Evolutionary conservation across 2,329 filamentous ascomycete genomes (phyloP), one percentile per base, ranked within the genome.

Genomic region (Fusarium graminum): DNA sequence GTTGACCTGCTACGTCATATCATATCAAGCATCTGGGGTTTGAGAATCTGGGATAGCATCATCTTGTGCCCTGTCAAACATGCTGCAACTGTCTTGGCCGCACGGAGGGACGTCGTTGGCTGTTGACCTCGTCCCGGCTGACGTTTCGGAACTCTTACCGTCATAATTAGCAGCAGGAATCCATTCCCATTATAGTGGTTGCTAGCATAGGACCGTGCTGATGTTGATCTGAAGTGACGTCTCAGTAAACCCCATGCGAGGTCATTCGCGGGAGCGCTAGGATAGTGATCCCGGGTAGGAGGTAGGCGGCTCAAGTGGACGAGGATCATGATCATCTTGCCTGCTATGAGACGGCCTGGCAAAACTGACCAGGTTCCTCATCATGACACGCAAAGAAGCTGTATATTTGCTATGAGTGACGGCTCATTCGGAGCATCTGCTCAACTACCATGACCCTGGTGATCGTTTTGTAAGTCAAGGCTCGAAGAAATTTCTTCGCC

Each of bases 201-300:
- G 13, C 19, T n/a, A 17, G n/a, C 29, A 30, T 30, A 30, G 36
- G 29, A 14, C 13, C 22, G 40, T 64, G 34, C 22, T 56, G 40
- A 17, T 58, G 32, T 49, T 55, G 38, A 43, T 52, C 38, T 57
- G 57, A 52, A 25, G 41, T 59, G 49, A 63, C 47, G 51, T 60
- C 52, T 59, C 45, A 45, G 59, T 44, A 41, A 59, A 32, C 42
- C 12, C 38, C 45, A 22, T 26, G 50, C 30, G 40, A 41, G 17
- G 19, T 41, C 60, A 52, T 58, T 8, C 26, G 25, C 55, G 65
- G 65, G 65, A 65, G 29, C 59, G 65, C 65, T 68, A 68, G 56
- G 44, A 36, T 49, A 65, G 51, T 40, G 46, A 57, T 53, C 40
- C 60, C 45, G 55, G 44, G 40, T 29, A 38, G 29, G 14, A 36